Evolutionary conservation across 2,329 filamentous ascomycete species (phyloP).

Genomic region (Talaromyces piceae): DNA sequence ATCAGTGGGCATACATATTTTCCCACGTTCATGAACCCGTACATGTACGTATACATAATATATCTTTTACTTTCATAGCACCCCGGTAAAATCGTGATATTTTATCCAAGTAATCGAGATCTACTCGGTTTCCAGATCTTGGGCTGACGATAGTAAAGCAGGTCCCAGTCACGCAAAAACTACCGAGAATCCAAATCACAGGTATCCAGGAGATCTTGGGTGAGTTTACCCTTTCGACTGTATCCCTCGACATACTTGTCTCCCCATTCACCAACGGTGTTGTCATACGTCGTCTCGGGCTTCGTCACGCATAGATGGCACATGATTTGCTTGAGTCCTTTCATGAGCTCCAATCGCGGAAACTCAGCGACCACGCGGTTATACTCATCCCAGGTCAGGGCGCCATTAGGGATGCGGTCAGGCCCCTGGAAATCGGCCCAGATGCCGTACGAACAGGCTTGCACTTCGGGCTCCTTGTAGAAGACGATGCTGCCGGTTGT

Average conservation of each 20-base stretch:
- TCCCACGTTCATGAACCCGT: no score
- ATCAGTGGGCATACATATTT: no score
- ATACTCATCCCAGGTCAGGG: conserved; percentile 25
- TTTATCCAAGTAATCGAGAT: no score
- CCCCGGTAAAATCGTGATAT: no score
- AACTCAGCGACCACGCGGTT: conserved; percentile 25
- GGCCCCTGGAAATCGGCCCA: conserved; percentile 34
- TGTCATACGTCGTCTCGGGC: conserved; percentile 34
- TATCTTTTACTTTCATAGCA: no score
- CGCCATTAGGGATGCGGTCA: conserved; percentile 21
- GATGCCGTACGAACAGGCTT: conserved; percentile 27
- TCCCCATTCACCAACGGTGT: conserved; percentile 27
- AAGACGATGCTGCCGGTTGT: conserved; percentile 29
- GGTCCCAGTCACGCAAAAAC: neutral
- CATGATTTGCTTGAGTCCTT: conserved; percentile 30
- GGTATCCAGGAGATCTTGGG: conserved; percentile 18
- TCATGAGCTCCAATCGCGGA: conserved; percentile 28
- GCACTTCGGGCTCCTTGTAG: conserved; percentile 40
- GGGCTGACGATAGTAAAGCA: neutral
- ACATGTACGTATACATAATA: no score
- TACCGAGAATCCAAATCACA: conserved; percentile 14
- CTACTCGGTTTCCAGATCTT: neutral
- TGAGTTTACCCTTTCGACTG: conserved; percentile 25
- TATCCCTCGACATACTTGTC: conserved; percentile 31
- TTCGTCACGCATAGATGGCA: conserved; percentile 36